phyloP scores from a whole-genome alignment of 2,329 filamentous ascomycete genomes.

The Colletotrichum liriopes region DNA sequence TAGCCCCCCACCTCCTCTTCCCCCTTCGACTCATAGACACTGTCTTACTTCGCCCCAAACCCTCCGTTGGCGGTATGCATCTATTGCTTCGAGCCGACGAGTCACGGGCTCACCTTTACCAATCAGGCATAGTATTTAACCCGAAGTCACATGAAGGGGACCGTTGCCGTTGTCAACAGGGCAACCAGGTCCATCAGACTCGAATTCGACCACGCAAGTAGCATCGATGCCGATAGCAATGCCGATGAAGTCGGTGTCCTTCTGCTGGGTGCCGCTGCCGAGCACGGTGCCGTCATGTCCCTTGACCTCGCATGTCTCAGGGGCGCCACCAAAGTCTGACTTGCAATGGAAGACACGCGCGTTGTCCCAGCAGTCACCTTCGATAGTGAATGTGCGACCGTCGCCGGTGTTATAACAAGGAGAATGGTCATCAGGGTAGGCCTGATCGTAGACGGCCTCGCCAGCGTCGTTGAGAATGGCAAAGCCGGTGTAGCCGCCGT shows the following conservation, averaged over 20 bases:
- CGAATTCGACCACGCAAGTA: conserved; percentile 10
- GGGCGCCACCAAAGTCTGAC: conserved; percentile 18
- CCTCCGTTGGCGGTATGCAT: no score
- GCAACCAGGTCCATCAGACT: conserved; percentile 12
- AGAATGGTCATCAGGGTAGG: conserved; percentile 14
- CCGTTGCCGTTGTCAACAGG: conserved; percentile 7
- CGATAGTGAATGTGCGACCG: conserved; percentile 28
- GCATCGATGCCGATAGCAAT: conserved; percentile 20
- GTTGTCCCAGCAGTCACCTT: conserved; percentile 22
- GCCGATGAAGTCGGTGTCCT: conserved; percentile 22
- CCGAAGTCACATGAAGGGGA: conserved; percentile 3
- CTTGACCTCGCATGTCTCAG: conserved; percentile 7
- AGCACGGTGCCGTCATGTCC: conserved; percentile 6
- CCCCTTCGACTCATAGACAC: no score
- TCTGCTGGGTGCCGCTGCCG: conserved; percentile 19
- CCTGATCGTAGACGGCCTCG: conserved; percentile 23
- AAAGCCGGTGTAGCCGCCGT: conserved; percentile 17
- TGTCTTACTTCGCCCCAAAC: no score
- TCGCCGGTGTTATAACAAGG: conserved; percentile 27
- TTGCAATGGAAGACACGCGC: conserved; percentile 23
- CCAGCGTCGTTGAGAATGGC: conserved; percentile 26
- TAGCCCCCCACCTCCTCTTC: no score
- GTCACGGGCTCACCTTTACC: no score
- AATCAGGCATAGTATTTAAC: neutral
- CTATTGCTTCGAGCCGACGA: no score